These are phyloP conservation scores for Calophaca sinica DNA, from an alignment of 306 rosid species.

Conservation along the genomic window DNA sequence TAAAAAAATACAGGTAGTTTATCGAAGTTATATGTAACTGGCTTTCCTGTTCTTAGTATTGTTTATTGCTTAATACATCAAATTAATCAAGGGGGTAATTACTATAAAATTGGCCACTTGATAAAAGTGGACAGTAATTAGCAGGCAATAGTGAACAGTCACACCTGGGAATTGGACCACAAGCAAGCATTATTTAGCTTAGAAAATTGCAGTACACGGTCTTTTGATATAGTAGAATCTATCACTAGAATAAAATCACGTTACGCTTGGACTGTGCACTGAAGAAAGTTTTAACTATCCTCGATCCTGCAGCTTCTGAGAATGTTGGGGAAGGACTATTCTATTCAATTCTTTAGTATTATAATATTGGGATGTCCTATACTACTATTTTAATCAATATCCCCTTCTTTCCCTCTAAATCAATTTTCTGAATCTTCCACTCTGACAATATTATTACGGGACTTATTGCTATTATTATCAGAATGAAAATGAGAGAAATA, in stretches of 20 bases:
- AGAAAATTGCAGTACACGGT: conserved; percentile 56
- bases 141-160: conserved; percentile 42
- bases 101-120: conserved; percentile 29
- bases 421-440: no score
- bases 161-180: conserved; percentile 56
- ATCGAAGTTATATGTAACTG: no score
- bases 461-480: conserved; percentile 2
- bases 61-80: conserved; percentile 3
- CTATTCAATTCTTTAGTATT: no score
- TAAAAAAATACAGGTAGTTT: no score
- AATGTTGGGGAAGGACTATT: conserved; percentile 52
- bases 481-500: not conserved
- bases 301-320: conserved; percentile 53
- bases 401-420: no score
- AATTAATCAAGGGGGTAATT: conserved; percentile 12
- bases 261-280: conserved; percentile 57
- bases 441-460: not conserved
- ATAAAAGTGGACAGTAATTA: conserved; percentile 35
- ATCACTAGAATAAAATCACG: conserved; percentile 45
- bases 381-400: conserved; percentile 36
- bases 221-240: conserved; percentile 56
- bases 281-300: conserved; percentile 56
- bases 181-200: conserved; percentile 27
- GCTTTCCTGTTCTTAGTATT: not conserved
- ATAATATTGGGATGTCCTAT: no score